Evolutionary conservation across 768 basidiomycete species (phyloP), one percentile per base, ranked within the genome.

Genomic region (Rhodotorula sphaerocarpa): DNA sequence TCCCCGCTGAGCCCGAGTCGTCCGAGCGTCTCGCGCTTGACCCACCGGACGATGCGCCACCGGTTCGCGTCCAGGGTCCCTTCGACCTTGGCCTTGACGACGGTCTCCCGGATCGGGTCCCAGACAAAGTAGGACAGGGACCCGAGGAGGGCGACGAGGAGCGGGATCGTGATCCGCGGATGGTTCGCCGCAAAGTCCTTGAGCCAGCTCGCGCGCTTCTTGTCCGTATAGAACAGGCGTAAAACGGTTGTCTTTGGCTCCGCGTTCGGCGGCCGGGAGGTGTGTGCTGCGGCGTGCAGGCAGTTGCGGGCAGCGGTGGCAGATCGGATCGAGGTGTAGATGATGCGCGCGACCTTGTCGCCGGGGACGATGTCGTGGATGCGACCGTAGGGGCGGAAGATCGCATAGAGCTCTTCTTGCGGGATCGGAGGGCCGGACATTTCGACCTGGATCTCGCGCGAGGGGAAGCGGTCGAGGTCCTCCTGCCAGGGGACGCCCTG

Each of bases 51-150:
- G 2, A 87, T n/a, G 43, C 76, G 77, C 74, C 81, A 89, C 69
- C 86, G 63, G 83, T 93, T 76, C 23, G 71, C 31, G 65, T 93
- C 85, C 70, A 95, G 91, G 81, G 88, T 88, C 45, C 88, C 80
- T 48, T 86, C 77, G 70, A 95, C 79, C 71, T 90, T 88, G 30
- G 82, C 83, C 77, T 89, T 81, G 1, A 97, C 81, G 79, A 84
- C 88, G 61, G 90, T 78, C 4, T 84, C 82, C 31, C 93, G 85
- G 45, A 99, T 82, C 4, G 91, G 91, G 74, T 96, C 90, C 71
- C 96, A 95, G 55, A 96, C 82, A 87, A 88, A 86, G 73, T 93
- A 95, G 27, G 88, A 88, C 42, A 97, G 70, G 4, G 86, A 85
- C 16, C 91, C 93, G n/a, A 97, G 74, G 3, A 97, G 76, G 74